Percentiles rank a stretch among this genome's conserved stretches.
Evolutionary conservation across 75 land plant genomes (phyloP).

Genomic region (Adiantum capillusveneris): DNA sequence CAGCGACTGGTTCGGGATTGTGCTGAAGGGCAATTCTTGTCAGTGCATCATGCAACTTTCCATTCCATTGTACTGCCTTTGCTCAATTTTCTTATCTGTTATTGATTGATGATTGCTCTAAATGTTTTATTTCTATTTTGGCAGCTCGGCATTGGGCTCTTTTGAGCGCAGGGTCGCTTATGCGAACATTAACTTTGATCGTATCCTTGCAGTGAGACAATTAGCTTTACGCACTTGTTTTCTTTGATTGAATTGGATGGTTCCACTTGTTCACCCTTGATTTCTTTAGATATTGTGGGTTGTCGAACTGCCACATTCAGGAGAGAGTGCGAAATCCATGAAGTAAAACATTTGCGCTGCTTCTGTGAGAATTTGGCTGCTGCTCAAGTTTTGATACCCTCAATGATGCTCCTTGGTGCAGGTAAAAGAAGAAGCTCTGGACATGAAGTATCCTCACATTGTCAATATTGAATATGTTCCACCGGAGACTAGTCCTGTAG

Average conservation of each 20-base stretch:
- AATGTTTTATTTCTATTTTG: conserved; percentile 8
- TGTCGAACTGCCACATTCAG: conserved; percentile 94
- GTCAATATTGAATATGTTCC: conserved; percentile 50
- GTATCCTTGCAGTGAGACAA: no score
- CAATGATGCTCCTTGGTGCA: background rate
- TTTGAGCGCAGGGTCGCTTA: conserved; percentile 72
- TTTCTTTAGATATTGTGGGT: conserved; percentile 72
- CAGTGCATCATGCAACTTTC: conserved; percentile 7
- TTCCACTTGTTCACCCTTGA: no score
- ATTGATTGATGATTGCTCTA: no score
- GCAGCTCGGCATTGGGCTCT: conserved; percentile 68
- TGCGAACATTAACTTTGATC: conserved; percentile 76
- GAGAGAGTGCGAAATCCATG: conserved; percentile 58
- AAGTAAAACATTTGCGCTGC: conserved; percentile 26
- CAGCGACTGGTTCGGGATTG: conserved; percentile 63
- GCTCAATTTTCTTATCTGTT: no score
- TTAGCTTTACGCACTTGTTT: no score
- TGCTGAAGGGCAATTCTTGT: conserved; percentile 63
- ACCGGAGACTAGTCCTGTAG: background rate
- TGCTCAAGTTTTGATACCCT: no score
- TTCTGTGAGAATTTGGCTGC: conserved; percentile 3
- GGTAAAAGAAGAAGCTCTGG: conserved; percentile 21
- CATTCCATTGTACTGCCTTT: no score
- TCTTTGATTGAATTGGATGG: no score
- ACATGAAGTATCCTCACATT: conserved; percentile 76